These are phyloP conservation scores for Biscutella auriculata DNA, from an alignment of 441 rosid genomes.

Conservation along the genomic window DNA sequence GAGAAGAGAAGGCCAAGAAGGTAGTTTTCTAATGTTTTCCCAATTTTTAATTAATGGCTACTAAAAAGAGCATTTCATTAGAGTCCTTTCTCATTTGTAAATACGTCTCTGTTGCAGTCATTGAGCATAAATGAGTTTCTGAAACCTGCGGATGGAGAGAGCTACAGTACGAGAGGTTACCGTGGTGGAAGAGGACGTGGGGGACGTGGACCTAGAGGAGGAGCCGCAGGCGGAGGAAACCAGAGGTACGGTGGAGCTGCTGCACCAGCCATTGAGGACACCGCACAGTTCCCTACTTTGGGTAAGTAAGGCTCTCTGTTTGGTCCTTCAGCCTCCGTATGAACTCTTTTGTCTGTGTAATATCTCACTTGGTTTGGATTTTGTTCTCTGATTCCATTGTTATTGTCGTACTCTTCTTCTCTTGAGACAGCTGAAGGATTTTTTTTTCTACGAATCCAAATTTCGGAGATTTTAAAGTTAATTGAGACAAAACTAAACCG, in stretches of 20 bases:
- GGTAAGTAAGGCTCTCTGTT: slow-evolving; percentile 13
- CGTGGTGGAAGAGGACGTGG: slow-evolving; percentile 20
- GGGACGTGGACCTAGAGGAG: slow-evolving; percentile 14
- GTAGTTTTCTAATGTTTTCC: slow-evolving; percentile 1
- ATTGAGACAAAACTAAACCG: not conserved
- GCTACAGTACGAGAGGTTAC: slow-evolving; percentile 7
- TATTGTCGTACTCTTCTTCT: slow-evolving; percentile 3
- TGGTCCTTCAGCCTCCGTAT: not conserved
- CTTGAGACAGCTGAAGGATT: slow-evolving; percentile 13
- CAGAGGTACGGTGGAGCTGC: slow-evolving; percentile 3
- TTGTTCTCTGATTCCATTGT: not conserved
- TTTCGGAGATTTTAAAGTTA: not conserved
- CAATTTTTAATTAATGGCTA: not conserved
- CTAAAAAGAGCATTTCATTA: not conserved
- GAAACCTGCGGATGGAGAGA: slow-evolving; percentile 22
- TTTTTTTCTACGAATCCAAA: slow-evolving; percentile 13
- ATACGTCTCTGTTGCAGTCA: slow-evolving; percentile 3
- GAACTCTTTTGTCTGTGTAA: not conserved
- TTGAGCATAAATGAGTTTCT: slow-evolving; percentile 23
- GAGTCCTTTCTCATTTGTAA: not conserved
- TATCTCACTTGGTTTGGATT: slow-evolving; percentile 6
- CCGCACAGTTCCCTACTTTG: slow-evolving; percentile 23
- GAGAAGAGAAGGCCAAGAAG: slow-evolving; percentile 23
- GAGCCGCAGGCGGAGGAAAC: slow-evolving; percentile 10
- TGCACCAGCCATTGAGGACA: slow-evolving; percentile 20